phyloP scores from a whole-genome alignment of 1,284 basidiomycete species.

The Phaffia rhodozyma region DNA sequence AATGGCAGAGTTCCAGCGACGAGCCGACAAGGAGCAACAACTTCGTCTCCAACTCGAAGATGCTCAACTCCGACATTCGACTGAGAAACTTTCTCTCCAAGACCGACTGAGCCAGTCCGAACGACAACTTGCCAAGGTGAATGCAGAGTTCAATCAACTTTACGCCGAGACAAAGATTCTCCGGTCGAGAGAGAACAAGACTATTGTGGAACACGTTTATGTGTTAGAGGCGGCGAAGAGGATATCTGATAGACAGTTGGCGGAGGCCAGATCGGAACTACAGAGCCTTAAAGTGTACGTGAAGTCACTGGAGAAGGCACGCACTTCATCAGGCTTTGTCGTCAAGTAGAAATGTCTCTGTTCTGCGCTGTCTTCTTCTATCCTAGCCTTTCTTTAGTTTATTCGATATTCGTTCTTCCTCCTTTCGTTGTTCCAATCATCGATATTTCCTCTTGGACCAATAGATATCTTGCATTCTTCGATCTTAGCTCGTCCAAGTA shows the following conservation, averaged over 20 bases:
- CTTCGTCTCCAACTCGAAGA: constrained; percentile 33
- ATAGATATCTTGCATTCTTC: no score
- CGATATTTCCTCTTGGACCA: no score
- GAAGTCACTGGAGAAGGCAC: constrained; percentile 55
- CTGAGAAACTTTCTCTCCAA: constrained; percentile 55
- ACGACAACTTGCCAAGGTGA: constrained; percentile 63
- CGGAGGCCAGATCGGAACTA: constrained; percentile 64
- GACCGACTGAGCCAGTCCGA: constrained; percentile 63
- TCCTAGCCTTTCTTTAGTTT: no score
- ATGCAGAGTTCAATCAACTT: constrained; percentile 63
- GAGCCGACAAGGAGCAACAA: constrained; percentile 54
- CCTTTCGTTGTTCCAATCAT: no score
- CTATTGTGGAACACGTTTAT: constrained; percentile 96
- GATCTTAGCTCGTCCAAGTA: no score
- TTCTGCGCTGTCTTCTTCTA: no score
- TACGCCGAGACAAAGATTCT: constrained; percentile 79
- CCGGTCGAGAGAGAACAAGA: constrained; percentile 84
- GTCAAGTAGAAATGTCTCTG: no score
- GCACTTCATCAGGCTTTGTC: not conserved
- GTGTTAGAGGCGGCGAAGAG: constrained; percentile 95
- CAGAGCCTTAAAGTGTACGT: constrained; percentile 63
- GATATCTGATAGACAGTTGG: constrained; percentile 83
- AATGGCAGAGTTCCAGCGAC: constrained; percentile 52
- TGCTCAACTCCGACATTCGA: constrained; percentile 54
- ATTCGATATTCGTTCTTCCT: no score